phyloP scores from a whole-genome alignment of 2,329 filamentous ascomycete species.

The Sclerotinia nivalis region DNA sequence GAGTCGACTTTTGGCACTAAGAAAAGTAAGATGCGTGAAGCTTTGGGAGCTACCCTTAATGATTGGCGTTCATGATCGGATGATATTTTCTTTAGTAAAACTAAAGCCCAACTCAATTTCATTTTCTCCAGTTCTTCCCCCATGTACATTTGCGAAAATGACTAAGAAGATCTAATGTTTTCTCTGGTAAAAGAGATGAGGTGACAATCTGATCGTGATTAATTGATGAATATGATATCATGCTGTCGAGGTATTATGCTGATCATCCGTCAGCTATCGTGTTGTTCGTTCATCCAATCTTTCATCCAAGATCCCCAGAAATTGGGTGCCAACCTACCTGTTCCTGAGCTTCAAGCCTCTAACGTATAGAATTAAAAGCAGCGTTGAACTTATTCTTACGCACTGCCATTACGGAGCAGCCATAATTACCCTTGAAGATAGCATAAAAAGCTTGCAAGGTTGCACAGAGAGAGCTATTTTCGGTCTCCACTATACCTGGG shows the following conservation, averaged over 20 bases:
- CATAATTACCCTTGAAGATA: slow-evolving; percentile 14
- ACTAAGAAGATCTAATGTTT: not conserved
- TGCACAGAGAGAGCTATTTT: slow-evolving; percentile 23
- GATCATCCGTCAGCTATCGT: slow-evolving; percentile 15
- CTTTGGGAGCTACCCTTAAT: not conserved
- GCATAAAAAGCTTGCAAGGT: slow-evolving; percentile 13
- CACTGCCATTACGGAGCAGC: slow-evolving; percentile 16
- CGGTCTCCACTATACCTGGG: slow-evolving; percentile 8
- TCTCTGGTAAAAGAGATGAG: slow-evolving; percentile 5
- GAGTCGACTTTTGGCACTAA: not conserved
- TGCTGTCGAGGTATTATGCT: slow-evolving; percentile 9
- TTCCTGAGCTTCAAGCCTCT: slow-evolving; percentile 16
- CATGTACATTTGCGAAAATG: slow-evolving; percentile 1
- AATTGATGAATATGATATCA: slow-evolving; percentile 13
- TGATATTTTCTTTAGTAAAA: not conserved
- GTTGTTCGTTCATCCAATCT: slow-evolving; percentile 18
- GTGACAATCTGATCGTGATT: slow-evolving; percentile 3
- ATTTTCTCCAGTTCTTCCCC: slow-evolving; percentile 13
- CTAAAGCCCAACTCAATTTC: slow-evolving; percentile 14
- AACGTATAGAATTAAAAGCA: slow-evolving; percentile 12
- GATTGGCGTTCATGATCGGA: slow-evolving; percentile 9
- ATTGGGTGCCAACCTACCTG: slow-evolving; percentile 5
- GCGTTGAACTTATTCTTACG: slow-evolving; percentile 12
- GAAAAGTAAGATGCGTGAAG: not conserved
- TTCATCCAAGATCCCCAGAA: slow-evolving; percentile 12